Evolutionary conservation across 495 filamentous ascomycete genomes (phyloP), one percentile per base, ranked within the genome.

Genomic region (Lentithecium fluviatile): DNA sequence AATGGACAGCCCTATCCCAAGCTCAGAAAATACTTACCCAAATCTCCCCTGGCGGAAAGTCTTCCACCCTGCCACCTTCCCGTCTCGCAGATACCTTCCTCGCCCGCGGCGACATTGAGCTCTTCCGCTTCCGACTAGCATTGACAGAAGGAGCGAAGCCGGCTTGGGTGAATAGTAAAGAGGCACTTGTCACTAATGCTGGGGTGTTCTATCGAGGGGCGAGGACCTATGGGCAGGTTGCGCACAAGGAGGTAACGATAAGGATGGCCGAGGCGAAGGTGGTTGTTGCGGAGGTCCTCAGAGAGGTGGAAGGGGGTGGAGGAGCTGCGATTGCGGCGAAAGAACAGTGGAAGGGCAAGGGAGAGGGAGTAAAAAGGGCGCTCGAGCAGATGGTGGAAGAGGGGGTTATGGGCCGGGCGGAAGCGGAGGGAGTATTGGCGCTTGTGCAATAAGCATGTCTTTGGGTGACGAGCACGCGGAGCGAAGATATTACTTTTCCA

Each of bases 201-300:
- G 80, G 80, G 32, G 81, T 83, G 10, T 88, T 82, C 61, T 89
- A 86, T 65, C 76, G 83, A 40, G 84, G 84, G 25, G 85, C 84
- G 0, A 76, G 76, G 45, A 78, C 73, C 34, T 62, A 84, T 24
- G 74, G 77, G 46, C 69, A 74, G 36, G 69, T 73, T 64, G 74
- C 78, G 52, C 71, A 77, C 45, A 71, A 62, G 2, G 52, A 55
- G 4, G 76, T 80, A 11, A 76, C 52, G 12, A 20, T 24, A 15
- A 59, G 37, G 42, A 58, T 32, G 2, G 55, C 55, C 6, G 54
- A 64, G 17, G 59, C 54, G 48, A 64, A 81, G 62, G 74, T 77
- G 58, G 71, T 66, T n/a, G 79, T 84, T 29, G 81, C 70, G 10
- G 56, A 60, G 24, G 20, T 71, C 1, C 15, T 68, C 32, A 64